Base-by-base conservation (phyloP, 805 yeast species). In the Candida coquimbonensis region DNA sequence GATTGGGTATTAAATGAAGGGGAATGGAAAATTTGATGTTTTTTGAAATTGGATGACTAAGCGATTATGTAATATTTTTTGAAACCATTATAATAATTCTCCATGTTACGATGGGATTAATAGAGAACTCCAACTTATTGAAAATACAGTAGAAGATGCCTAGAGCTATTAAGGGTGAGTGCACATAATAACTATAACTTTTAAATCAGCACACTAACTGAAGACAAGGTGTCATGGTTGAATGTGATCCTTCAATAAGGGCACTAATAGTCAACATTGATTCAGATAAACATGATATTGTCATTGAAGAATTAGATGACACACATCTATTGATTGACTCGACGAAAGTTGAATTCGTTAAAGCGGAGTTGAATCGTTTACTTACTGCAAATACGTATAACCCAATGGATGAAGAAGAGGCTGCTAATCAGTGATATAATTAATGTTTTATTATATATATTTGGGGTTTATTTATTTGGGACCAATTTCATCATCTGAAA, bases 201-300 rank as follows among this genome's bases (percentile, higher is more conserved):
- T 17, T 3, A 3, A 17, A 17, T n/a, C 19, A 17, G 3, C 19
- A 17, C 3, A 17, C 19, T 17, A 17, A 17, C 19, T 17, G 2
- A 17, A 3, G 3, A 17, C 3, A 17, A 17, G 65, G 65, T 7
- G 69, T 75, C 4, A 55, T 78, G 39, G 64, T 78, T 16, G 73
- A 75, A 51, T 78, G 97, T 62, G 99, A 91, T 62, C 98, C 99
- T 2, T 87, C 97, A 1, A 89, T 91, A 51, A 76, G 81, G 51
- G 96, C 98, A 0, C 70, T 91, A 41, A 87, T 91, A 2, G 66
- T 91, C 21, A 84, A 81, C 60, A 84, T 91, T 38, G 98, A 93
- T 63, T 68, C 87, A 0, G 77, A 79, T 26, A 67, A 73, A 34
- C 83, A 87, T 48, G 95, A 89, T 53, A 82, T 93, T 32, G 77